Evolutionary conservation across 1,139 yeast species (phyloP).

Genomic region (Protomyces lactucae-debilis): DNA sequence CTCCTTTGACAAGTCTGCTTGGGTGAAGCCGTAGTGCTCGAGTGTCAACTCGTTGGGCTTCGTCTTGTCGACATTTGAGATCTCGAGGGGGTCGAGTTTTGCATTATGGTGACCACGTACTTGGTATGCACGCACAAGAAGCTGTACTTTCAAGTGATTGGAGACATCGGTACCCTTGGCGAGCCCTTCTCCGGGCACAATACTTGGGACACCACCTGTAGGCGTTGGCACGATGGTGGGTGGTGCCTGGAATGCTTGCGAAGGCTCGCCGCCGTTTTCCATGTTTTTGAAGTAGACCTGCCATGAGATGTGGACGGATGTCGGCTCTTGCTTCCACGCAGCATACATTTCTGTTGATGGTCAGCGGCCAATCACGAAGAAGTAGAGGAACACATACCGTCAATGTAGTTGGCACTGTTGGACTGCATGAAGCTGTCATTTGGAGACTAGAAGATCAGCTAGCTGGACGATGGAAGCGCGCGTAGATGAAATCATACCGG

Average conservation of each 20-base stretch:
- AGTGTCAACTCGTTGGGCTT: constrained; percentile 82
- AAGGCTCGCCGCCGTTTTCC: constrained; percentile 62
- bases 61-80: constrained; percentile 64
- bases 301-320: constrained; percentile 93
- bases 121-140: constrained; percentile 95
- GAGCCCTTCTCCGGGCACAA: constrained; percentile 48
- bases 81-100: constrained; percentile 86
- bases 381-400: constrained; percentile 43
- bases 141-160: constrained; percentile 89
- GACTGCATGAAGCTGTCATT: constrained; percentile 58
- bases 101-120: constrained; percentile 98
- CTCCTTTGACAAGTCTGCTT: constrained; percentile 73
- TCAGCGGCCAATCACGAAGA: not conserved
- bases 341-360: constrained; percentile 64
- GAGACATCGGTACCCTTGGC: constrained; percentile 53
- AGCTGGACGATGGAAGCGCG: not conserved
- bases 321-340: constrained; percentile 88
- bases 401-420: constrained; percentile 85
- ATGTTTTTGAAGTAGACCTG: constrained; percentile 87
- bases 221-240: constrained; percentile 70
- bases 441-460: not conserved
- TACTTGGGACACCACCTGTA: constrained; percentile 61
- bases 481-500: constrained; percentile 4
- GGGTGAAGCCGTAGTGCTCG: constrained; percentile 86
- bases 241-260: constrained; percentile 80